Percentiles rank a stretch among this genome's conserved stretches.
These are phyloP conservation scores for Kodamaea sagamina DNA, from an alignment of 805 yeast species.

Conservation along the genomic window DNA sequence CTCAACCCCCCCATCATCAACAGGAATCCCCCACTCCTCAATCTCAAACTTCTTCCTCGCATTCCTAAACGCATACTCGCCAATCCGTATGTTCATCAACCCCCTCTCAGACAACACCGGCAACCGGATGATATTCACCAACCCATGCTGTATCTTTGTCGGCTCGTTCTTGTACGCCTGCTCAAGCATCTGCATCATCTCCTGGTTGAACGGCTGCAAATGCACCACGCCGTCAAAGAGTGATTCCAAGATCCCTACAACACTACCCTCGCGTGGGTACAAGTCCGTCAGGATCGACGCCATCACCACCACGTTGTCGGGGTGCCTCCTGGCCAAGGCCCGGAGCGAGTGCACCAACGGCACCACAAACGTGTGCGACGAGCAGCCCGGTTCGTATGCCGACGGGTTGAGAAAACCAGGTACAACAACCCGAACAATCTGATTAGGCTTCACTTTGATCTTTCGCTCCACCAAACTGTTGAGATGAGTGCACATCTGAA, in stretches of 20 bases:
- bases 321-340: constrained; percentile 49
- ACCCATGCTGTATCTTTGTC: constrained; percentile 79
- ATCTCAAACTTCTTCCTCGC: constrained; percentile 83
- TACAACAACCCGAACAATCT: constrained; percentile 62
- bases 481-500: constrained; percentile 41
- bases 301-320: constrained; percentile 49
- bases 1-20: constrained; percentile 69
- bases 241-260: constrained; percentile 54
- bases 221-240: constrained; percentile 69
- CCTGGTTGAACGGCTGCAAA: constrained; percentile 80
- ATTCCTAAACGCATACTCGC: constrained; percentile 84
- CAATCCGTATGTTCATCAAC: constrained; percentile 68
- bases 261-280: constrained; percentile 53
- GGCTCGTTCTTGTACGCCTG: constrained; percentile 72
- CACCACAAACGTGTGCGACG: constrained; percentile 49
- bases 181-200: constrained; percentile 64
- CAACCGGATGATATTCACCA: constrained; percentile 71
- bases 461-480: constrained; percentile 36
- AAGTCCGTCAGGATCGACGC: constrained; percentile 65
- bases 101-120: constrained; percentile 78
- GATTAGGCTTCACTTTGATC: constrained; percentile 42
- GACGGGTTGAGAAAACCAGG: constrained; percentile 85
- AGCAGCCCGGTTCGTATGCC: constrained; percentile 55
- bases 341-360: constrained; percentile 65
- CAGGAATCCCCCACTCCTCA: constrained; percentile 97